These are phyloP conservation scores for Biscutella auriculata DNA, from an alignment of 441 rosid genomes.

Conservation along the genomic window DNA sequence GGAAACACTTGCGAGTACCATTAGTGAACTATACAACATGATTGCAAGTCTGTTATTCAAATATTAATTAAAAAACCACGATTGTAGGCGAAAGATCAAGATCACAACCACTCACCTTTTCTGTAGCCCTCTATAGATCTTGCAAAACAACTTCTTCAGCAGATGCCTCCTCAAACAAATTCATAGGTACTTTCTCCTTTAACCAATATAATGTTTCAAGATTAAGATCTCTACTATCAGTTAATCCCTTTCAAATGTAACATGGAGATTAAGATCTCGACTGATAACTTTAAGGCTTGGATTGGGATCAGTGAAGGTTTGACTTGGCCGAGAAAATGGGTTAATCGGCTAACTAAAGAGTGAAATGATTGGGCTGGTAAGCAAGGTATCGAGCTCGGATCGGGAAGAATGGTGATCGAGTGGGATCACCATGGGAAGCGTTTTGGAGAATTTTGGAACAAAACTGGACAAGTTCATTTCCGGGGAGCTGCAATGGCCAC, in stretches of 20 bases:
- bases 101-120: constrained; percentile 34
- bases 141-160: constrained; percentile 52
- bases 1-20: constrained; percentile 60
- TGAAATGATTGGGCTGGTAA: no score
- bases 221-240: constrained; percentile 2
- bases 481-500: no score
- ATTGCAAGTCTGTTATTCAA: background rate
- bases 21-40: constrained; percentile 37
- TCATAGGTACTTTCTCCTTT: constrained; percentile 21
- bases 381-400: no score
- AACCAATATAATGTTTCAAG: constrained; percentile 10
- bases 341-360: no score
- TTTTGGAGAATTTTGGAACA: no score
- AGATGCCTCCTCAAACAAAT: constrained; percentile 20
- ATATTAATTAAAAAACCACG: background rate
- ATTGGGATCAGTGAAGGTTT: no score
- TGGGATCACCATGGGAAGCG: no score
- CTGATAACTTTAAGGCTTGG: no score
- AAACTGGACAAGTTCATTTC: no score
- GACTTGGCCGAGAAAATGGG: no score
- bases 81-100: background rate
- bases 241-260: background rate
- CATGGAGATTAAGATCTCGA: no score
- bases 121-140: constrained; percentile 52
- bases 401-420: no score